Evolutionary conservation across 139 green algal species (phyloP), one percentile per base, ranked within the genome.

Genomic region (Chlorella sp.): DNA sequence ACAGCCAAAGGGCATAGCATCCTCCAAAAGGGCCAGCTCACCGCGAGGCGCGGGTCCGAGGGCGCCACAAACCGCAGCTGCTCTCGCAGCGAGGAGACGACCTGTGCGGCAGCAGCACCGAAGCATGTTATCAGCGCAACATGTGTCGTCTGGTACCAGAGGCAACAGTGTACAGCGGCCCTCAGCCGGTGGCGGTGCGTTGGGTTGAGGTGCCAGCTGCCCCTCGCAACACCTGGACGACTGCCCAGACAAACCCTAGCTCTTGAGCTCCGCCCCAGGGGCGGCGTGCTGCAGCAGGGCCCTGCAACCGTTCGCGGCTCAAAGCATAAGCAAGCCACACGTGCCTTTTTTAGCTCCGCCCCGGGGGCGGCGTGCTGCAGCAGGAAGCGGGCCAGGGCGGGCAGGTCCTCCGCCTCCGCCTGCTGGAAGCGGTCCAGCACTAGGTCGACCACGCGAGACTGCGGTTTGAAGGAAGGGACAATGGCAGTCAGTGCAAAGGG

Each of bases 321-420:
- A n/a, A n/a, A n/a, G n/a, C n/a, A n/a, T n/a, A n/a, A n/a, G n/a
- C n/a, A n/a, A n/a, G n/a, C n/a, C n/a, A n/a, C n/a, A n/a, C 86
- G 46, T 40, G 75, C 79, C 64, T 60, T 14, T 17, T 84, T 81
- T 5, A 80, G 40, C 48, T 36, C 43, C 2, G 32, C 30, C 22
- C 69, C 72, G 4, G 81, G 73, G 0, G 72, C 54, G 14, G 62
- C 74, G 43, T 87, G 60, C 67, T 90, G 84, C 64, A 91, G 73
- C 74, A 91, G 74, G 70, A 85, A 91, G 41, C 84, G 88, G 20
- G 87, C 69, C 65, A 91, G 56, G 0, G 73, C 73, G 5, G 88
- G 88, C 64, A 91, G 65, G 56, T 91, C 88, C 36, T 43, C 83
- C 1, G 87, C 62, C 20, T 87, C 67, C 14, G 87, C 88, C 8